phyloP scores from a whole-genome alignment of 1,284 basidiomycete species.

The Fomitopsis palustris region DNA sequence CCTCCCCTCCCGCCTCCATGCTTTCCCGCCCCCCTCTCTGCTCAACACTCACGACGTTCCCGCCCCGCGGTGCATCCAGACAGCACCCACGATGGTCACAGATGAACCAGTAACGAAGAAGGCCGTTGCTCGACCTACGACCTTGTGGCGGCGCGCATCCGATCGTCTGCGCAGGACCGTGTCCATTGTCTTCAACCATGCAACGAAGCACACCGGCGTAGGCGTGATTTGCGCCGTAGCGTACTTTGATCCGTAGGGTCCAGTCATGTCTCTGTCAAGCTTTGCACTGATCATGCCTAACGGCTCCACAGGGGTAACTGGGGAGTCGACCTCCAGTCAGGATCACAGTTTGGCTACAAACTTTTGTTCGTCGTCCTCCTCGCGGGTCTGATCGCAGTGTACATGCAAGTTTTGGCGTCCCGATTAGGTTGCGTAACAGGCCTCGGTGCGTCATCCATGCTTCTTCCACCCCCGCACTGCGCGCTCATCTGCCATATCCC shows the following conservation, averaged over 20 bases:
- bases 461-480: background rate
- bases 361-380: constrained; percentile 85
- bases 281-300: background rate
- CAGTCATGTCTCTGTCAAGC: constrained; percentile 13
- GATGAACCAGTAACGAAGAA: background rate
- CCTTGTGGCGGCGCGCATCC: constrained; percentile 29
- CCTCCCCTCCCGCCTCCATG: background rate
- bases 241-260: constrained; percentile 54
- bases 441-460: constrained; percentile 40
- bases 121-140: background rate
- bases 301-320: constrained; percentile 57
- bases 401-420: constrained; percentile 67
- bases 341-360: constrained; percentile 78
- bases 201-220: constrained; percentile 43
- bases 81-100: background rate
- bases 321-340: constrained; percentile 76
- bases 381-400: constrained; percentile 82
- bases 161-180: background rate
- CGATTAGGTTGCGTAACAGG: constrained; percentile 70
- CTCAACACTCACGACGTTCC: background rate
- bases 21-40: background rate
- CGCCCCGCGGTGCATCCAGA: background rate
- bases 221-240: constrained; percentile 51
- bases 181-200: constrained; percentile 32
- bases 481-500: constrained; percentile 6